These are phyloP conservation scores for Phlebopus sp. DNA, from an alignment of 1,284 basidiomycete species.

Conservation along the genomic window DNA sequence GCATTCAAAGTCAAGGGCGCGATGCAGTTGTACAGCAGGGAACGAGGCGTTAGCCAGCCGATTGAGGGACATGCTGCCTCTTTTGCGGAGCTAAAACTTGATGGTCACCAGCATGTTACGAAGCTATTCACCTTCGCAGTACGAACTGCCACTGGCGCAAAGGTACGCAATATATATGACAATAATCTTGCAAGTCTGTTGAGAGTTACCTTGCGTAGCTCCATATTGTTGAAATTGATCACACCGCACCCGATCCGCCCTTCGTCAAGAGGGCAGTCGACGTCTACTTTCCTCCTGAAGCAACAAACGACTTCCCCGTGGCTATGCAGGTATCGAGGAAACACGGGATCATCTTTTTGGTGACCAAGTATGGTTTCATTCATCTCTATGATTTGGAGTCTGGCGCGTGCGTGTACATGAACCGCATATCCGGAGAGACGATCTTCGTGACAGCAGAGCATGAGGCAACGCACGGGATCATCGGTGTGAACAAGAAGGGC, in stretches of 20 bases:
- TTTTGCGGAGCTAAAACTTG: constrained; percentile 90
- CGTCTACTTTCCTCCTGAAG: constrained; percentile 99
- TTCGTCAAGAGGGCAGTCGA: constrained; percentile 99
- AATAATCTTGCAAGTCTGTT: constrained; percentile 14
- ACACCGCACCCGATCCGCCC: constrained; percentile 90
- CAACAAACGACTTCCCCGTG: constrained; percentile 99
- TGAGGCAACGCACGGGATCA: constrained; percentile 92
- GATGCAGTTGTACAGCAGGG: constrained; percentile 92
- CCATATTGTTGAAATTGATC: constrained; percentile 98
- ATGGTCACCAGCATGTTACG: constrained; percentile 78
- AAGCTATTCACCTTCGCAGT: constrained; percentile 98
- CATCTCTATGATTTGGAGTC: constrained; percentile 98
- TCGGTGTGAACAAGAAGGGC: constrained; percentile 99
- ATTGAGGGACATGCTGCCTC: constrained; percentile 99
- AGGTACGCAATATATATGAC: constrained; percentile 56
- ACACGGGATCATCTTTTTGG: constrained; percentile 96
- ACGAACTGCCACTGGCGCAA: constrained; percentile 93
- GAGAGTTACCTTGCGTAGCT: constrained; percentile 52
- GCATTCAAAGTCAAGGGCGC: constrained; percentile 98
- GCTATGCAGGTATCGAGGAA: constrained; percentile 99
- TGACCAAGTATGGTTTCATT: constrained; percentile 99
- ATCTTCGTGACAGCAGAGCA: constrained; percentile 99
- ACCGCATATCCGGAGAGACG: constrained; percentile 98
- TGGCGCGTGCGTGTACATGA: constrained; percentile 99
- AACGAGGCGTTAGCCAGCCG: constrained; percentile 94